Evolutionary conservation across 192 early-diverging fungal genomes (phyloP), one percentile per base, ranked within the genome.

Genomic region (Backusella morwellensis): DNA sequence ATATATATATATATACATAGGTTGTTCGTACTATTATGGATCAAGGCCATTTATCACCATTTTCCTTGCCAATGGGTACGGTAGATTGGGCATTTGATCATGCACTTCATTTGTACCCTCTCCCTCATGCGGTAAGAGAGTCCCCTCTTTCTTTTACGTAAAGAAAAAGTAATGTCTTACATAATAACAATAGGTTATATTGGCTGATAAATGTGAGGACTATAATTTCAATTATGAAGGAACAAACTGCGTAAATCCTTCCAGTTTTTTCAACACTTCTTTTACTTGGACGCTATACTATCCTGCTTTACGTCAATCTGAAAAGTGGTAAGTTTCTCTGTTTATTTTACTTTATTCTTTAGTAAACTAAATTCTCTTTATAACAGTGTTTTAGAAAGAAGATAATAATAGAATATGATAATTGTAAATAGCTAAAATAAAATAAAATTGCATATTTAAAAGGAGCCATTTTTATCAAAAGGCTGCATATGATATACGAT

Each of bases 121-220:
- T 91, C 4, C 97, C 97, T 6, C 93, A 97, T 71, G 83, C 93
- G 77, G 92, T 95, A 86, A 80, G 85, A 50, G 47, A 50, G 4
- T 3, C 42, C 0, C 15, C 5, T 4, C 2, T 44, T 44, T 14
- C 0, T 38, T 12, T 40, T 40, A 11, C 11, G 38, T 40, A 40
- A 40, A 40, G 38, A 40, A 12, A 3, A 40, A 40, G 4, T 19
- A 40, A 44, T 44, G 15, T 29, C 68, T n/a, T 52, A 21, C 21
- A 35, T 35, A 17, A 23, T 52, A 29, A 67, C n/a, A 3, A 36
- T 72, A 93, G 91, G 78, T 98, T 40, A 88, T 98, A 11, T 84
- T 97, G 66, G 96, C 96, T 2, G 97, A 98, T 80, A 86, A 88
- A 72, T 94, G 91, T 78, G 95, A 96, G 23, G 78, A 89, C n/a